Conservation (phyloP, 768 basidiomycete species). For the Imleria badia region DNA sequence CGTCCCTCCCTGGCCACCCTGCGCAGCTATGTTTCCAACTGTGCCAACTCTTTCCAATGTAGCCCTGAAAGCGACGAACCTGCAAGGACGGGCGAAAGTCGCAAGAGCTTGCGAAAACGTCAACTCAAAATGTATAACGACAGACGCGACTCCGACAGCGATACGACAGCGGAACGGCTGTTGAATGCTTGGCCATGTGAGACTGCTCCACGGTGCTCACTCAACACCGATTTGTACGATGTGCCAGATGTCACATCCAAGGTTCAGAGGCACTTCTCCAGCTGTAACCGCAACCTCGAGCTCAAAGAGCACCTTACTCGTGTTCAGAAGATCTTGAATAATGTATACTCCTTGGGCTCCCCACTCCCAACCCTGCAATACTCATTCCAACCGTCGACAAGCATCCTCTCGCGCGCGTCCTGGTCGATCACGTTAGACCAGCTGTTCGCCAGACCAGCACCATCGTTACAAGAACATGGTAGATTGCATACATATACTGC, state of each 20-base stretch:
- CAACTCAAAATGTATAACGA: slow-evolving; percentile 4
- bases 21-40: not conserved
- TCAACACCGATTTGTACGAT: slow-evolving; percentile 2
- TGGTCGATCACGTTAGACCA: not conserved
- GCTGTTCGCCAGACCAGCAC: slow-evolving; percentile 7
- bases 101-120: not conserved
- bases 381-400: not conserved
- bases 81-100: not conserved
- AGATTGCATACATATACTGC: not conserved
- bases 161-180: not conserved
- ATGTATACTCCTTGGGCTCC: not conserved
- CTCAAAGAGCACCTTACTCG: slow-evolving; percentile 14
- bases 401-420: not conserved
- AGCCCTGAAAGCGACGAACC: slow-evolving; percentile 14
- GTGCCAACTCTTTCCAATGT: not conserved
- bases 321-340: slow-evolving; percentile 9
- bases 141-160: slow-evolving; percentile 6
- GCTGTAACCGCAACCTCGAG: slow-evolving; percentile 17
- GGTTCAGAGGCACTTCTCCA: slow-evolving; percentile 4
- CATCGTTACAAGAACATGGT: not conserved
- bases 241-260: not conserved
- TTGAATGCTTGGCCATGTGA: slow-evolving; percentile 20
- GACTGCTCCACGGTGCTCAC: slow-evolving; percentile 5
- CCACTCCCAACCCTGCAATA: not conserved
- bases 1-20: not conserved